Base-by-base conservation (phyloP, 805 yeast species). In the Kluyveromyces wickerhamii region DNA sequence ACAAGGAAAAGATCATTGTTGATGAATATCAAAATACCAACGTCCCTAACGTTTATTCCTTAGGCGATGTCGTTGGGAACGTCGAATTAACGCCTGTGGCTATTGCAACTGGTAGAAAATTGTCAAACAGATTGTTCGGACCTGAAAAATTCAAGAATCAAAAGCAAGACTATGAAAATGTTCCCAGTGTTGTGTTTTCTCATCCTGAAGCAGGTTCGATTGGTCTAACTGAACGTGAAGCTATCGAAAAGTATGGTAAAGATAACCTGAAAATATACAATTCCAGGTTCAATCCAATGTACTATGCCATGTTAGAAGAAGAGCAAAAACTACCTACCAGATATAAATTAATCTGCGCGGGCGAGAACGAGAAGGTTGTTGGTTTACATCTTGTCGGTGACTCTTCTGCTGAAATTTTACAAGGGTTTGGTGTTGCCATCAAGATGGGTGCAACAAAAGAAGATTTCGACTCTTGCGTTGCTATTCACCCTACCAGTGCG, bases 391-490 rank as follows among this genome's bases (percentile, higher is more conserved):
- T 92, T 37, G 83, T 88, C 47, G 99, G 99, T 42, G 97, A 88
- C 52, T 63, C 74, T 7, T 76, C 92, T 34, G 77, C 95, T 21
- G 99, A 92, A 63, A 88, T 92, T 39, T 71, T 92, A 50, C 99
- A 92, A 69, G 99, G 98, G 24, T 92, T 92, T 53, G 98, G 97
- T 40, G 98, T 88, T 36, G 98, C 98, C 33, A 67, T 92, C 44
- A 88, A 88, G 66, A 92, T 92, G 98, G 99, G 99, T 21, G 98
- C 98, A 27, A 92, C 99, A 23, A 92, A 92, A 69, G 75, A 74
- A 29, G 96, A 92, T 60, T 92, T 92, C 46, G 99, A 92, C 63
- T 77, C 67, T 59, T 84, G 94, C 66, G 97, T 92, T 28, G 99
- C 99, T 23, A 92, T 92, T 56, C 99, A 92, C 59, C 99, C 99